Evolutionary conservation across 2,329 filamentous ascomycete species (phyloP), one percentile per base, ranked within the genome.

Genomic region (Alternaria panax): DNA sequence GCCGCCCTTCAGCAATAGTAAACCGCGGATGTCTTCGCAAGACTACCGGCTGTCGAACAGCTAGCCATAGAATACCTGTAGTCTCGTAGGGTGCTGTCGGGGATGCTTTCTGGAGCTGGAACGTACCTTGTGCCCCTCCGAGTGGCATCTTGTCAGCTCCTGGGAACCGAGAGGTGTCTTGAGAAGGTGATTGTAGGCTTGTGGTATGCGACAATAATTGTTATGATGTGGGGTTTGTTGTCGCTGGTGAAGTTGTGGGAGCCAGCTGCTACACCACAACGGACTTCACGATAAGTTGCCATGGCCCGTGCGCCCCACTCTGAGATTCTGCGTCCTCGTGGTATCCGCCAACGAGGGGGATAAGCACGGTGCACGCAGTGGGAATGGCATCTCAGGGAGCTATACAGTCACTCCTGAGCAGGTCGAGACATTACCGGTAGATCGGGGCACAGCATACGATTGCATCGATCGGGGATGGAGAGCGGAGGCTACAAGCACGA

Each of bases 291-390:
- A 63, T 47, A 40, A 12, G 14, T 40, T 18, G 7, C 30, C 0
- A 47, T 48, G 57, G 61, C 51, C 61, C 57, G 61, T 63, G 61
- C 61, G 20, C 30, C 38, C 28, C 58, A 36, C 43, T 14, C 2
- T 9, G 38, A 14, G 38, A 46, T 43, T 22, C 28, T 18, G 11
- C 45, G 12, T 56, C 36, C 8, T 36, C 42, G 4, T 30, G 14
- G 38, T 28, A 32, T 28, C 20, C 45, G 11, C 7, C 27, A 27
- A 25, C 34, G n/a, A 25, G 28, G 5, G n/a, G 5, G 7, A 20
- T 24, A 9, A n/a, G 8, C 3, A 30, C 11, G 28, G 43, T 52
- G 51, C 55, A 43, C 36, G 46, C 24, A 18, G 1, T 30, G 1
- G 27, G 12, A 24, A 59, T 34, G 24, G 46, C n/a, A 51, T 42